Evolutionary conservation across 148 eudicot genomes (phyloP), one percentile per base, ranked within the genome.

Genomic region (Selenicereus undatus): DNA sequence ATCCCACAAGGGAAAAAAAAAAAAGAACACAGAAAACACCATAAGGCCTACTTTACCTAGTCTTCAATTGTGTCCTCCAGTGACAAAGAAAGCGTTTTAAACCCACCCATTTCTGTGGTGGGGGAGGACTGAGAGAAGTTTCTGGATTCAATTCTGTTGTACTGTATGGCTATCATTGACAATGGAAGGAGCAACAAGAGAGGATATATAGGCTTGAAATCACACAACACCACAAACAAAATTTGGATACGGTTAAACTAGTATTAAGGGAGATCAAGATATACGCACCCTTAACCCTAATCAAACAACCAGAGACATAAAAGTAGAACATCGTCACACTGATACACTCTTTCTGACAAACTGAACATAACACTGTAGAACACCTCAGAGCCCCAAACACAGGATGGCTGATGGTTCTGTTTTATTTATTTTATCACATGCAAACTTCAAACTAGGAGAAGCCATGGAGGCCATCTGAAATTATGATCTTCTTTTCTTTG

Each of bases 51-150:
- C 43, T 65, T 74, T 26, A 5, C 30, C 8, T 52, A 1, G 18
- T 12, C 18, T 12, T 52, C 58, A 12, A 52, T 17, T 52, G 18
- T 12, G 58, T 17, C 58, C 11, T 4, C 35, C 5, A 42, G 14
- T 68, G 70, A 65, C 29, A 22, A 22, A 11, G 70, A 11, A n/a
- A 2, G 72, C 13, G 17, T n/a, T 68, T 68, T 24, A 13, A 8
- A n/a, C 71, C 71, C 35, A 56, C 0, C 20, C 17, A n/a, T 64
- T 32, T 70, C 0, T 32, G 39, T 17, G 73, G 45, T 70, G 43
- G 76, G 21, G 76, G 26, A 45, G 62, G 62, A 56, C 62, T 71
- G 45, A 71, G 35, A 36, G 76, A 42, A 73, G 29, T 73, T 73
- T 73, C 51, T 73, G 14, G 22, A 21, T 45, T 22, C 48, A 73